A percentile compares a stretch with the other conserved stretches of the same genome.
Conservation (phyloP, 768 basidiomycete species). For the Tephrocybe sp. region DNA sequence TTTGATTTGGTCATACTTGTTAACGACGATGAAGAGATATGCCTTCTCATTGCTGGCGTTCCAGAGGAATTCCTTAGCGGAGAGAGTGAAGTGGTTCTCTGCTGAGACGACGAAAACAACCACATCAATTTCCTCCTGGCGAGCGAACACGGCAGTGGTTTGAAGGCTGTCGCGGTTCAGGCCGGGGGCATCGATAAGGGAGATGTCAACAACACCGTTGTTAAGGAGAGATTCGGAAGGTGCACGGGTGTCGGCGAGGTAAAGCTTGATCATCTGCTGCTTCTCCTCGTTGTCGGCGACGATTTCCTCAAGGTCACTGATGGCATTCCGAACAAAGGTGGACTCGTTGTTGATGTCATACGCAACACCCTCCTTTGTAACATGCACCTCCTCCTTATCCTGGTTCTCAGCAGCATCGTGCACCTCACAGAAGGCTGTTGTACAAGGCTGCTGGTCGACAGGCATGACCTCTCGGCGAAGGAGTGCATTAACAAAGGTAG, state of each 20-base stretch:
- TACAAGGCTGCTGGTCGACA: slow-evolving; percentile 97
- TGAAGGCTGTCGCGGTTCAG: slow-evolving; percentile 93
- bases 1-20: slow-evolving; percentile 94
- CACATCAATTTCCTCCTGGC: slow-evolving; percentile 98
- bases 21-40: slow-evolving; percentile 97
- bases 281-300: slow-evolving; percentile 72
- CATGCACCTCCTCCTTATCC: slow-evolving; percentile 82
- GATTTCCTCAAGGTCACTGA: slow-evolving; percentile 76
- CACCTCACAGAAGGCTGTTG: slow-evolving; percentile 96
- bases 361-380: slow-evolving; percentile 63
- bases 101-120: slow-evolving; percentile 97
- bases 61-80: slow-evolving; percentile 90
- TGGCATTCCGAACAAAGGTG: slow-evolving; percentile 69
- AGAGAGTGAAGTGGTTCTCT: slow-evolving; percentile 97
- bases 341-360: slow-evolving; percentile 74
- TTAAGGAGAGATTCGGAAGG: slow-evolving; percentile 84
- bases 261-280: slow-evolving; percentile 83
- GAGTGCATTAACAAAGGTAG: slow-evolving; percentile 95
- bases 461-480: slow-evolving; percentile 92
- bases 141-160: slow-evolving; percentile 93
- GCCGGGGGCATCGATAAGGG: slow-evolving; percentile 97
- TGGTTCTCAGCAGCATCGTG: slow-evolving; percentile 83
- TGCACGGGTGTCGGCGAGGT: slow-evolving; percentile 78
- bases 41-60: slow-evolving; percentile 97
- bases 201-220: slow-evolving; percentile 96